Evolutionary conservation across 768 basidiomycete species (phyloP), one percentile per base, ranked within the genome.

Genomic region (Lepiota brunneoincarnata): DNA sequence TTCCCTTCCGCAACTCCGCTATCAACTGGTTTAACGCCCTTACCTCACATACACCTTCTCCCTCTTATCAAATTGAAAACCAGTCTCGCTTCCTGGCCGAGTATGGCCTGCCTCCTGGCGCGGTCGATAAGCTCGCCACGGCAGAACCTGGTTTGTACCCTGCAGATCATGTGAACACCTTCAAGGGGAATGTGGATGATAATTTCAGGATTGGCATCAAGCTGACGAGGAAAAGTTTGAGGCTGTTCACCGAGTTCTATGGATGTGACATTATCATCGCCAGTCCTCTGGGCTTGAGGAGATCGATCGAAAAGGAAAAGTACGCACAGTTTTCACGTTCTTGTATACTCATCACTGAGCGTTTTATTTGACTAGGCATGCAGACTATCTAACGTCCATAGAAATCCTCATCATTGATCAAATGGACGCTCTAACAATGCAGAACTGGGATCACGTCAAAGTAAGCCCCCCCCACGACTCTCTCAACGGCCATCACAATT

Each of bases 371-470:
- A 9, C n/a, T 48, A 93, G 92, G 65, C 90, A 79, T 61, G 85
- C 84, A 10, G 97, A 99, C 70, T 93, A 96, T 66, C 75, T 99
- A 48, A 91, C 91, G 10, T 96, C 93, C 2, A 89, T 99, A 51
- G 97, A 99, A 65, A 70, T 98, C 4, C 71, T 93, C 18, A 72
- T 98, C n/a, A 77, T 92, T 14, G 97, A 98, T 67, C 94, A 97
- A 63, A 76, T 92, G 75, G 93, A 98, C 67, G 88, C 88, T 2
- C 79, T 98, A 61, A 80, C 83, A 3, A 98, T 98, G 97, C 97
- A 98, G 72, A 99, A 99, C 63, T 99, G 97, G 97, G 94, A 98
- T 36, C 97, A 98, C 64, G 80, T 95, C 17, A 91, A 97, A 78
- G 95, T 92, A 64, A 34, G 76, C 17, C 23, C 36, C 12, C 34